Conservation (phyloP, 495 filamentous ascomycete species). For the Daldinia loculata region DNA sequence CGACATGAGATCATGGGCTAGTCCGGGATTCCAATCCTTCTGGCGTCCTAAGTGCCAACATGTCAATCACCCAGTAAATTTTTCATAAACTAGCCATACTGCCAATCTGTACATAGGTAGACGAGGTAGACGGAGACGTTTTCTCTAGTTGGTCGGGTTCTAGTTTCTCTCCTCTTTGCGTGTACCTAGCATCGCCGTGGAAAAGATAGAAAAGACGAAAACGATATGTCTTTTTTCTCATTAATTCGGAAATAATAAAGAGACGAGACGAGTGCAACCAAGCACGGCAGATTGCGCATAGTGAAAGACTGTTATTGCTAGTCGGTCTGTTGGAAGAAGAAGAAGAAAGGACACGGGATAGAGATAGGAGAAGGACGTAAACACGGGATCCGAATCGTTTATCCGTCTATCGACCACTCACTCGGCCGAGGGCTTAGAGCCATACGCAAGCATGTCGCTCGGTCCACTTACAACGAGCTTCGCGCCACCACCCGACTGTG, state of each 20-base stretch:
- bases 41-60: neutral
- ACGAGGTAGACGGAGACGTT: neutral
- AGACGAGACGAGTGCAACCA: neutral
- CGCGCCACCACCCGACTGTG: constrained; percentile 43
- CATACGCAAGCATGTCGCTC: constrained; percentile 40
- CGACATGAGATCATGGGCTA: constrained; percentile 10
- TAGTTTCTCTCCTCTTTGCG: neutral
- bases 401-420: neutral
- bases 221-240: neutral
- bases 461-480: constrained; percentile 48
- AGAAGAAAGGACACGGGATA: neutral
- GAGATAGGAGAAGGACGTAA: neutral
- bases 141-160: neutral
- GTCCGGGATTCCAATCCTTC: constrained; percentile 23
- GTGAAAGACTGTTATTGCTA: neutral
- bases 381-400: neutral
- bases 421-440: neutral
- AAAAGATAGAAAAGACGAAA: neutral
- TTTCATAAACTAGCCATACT: neutral
- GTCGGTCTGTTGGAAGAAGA: neutral
- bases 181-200: neutral
- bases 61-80: neutral
- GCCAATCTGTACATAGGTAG: neutral
- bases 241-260: neutral
- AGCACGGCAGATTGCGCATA: neutral